Evolutionary conservation across 192 early-diverging fungal genomes (phyloP).

Genomic region (Chytriomyces sp.): DNA sequence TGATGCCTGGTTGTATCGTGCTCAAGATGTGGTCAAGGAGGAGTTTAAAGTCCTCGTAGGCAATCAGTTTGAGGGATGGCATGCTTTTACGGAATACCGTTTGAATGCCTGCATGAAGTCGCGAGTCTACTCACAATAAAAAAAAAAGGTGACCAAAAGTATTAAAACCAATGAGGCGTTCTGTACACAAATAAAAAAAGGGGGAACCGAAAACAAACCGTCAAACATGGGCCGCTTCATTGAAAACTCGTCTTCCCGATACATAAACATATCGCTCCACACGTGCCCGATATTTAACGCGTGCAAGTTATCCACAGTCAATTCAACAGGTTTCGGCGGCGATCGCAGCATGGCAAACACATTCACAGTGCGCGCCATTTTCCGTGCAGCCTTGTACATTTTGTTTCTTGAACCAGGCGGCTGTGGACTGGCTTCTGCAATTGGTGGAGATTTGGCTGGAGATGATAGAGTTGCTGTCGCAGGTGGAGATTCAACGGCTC

Average conservation of each 20-base stretch:
- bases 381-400: neutral
- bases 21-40: neutral
- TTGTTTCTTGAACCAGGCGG: neutral
- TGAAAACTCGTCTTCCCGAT: neutral
- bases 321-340: neutral
- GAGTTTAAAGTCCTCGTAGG: neutral
- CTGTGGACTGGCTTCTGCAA: neutral
- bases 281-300: neutral
- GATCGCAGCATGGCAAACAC: neutral
- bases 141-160: neutral
- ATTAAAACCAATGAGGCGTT: neutral
- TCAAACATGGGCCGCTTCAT: neutral
- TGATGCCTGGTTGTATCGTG: neutral
- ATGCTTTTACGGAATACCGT: neutral
- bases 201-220: too few species aligned
- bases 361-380: neutral
- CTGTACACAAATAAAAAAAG: too few species aligned
- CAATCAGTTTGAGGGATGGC: neutral
- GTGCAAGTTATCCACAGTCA: neutral
- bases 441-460: neutral
- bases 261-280: constrained; percentile 25
- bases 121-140: neutral
- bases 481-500: neutral
- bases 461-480: neutral
- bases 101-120: neutral